Percentiles rank a stretch among this genome's conserved stretches.
Evolutionary conservation across 2,329 filamentous ascomycete species (phyloP).

Genomic region (Diaporthe australafricana): DNA sequence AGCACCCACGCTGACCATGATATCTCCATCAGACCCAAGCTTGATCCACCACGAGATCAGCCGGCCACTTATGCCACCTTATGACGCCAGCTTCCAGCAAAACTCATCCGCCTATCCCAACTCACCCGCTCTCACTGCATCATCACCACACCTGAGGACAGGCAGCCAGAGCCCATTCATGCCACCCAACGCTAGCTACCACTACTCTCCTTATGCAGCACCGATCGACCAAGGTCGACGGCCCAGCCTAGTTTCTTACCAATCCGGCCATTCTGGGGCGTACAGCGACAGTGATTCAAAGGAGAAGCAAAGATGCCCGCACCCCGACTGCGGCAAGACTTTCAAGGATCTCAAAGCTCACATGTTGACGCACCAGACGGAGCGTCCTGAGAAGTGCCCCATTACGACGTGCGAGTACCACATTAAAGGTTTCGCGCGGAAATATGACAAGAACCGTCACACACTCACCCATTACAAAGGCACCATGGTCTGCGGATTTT

Average conservation of each 20-base stretch:
- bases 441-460: conserved; percentile 97
- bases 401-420: conserved; percentile 94
- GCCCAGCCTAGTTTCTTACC: conserved; percentile 77
- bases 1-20: conserved; percentile 49
- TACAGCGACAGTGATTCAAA: conserved; percentile 73
- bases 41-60: conserved; percentile 67
- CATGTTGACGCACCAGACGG: conserved; percentile 92
- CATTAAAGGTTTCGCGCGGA: conserved; percentile 90
- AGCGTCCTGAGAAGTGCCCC: conserved; percentile 93
- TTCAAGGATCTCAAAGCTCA: conserved; percentile 96
- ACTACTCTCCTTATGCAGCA: conserved; percentile 66
- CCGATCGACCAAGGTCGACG: conserved; percentile 64
- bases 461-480: conserved; percentile 97
- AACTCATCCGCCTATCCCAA: conserved; percentile 61
- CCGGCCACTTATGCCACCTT: conserved; percentile 62
- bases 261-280: conserved; percentile 70
- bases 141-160: conserved; percentile 60
- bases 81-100: conserved; percentile 61
- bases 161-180: conserved; percentile 77
- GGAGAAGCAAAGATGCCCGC: conserved; percentile 80
- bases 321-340: conserved; percentile 84
- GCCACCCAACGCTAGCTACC: conserved; percentile 46
- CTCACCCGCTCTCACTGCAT: conserved; percentile 74
- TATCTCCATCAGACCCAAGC: conserved; percentile 60
- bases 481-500: conserved; percentile 97